Base-by-base conservation (phyloP, 352 stramenopile species). In the Thalassiosira livingstoniorum region DNA sequence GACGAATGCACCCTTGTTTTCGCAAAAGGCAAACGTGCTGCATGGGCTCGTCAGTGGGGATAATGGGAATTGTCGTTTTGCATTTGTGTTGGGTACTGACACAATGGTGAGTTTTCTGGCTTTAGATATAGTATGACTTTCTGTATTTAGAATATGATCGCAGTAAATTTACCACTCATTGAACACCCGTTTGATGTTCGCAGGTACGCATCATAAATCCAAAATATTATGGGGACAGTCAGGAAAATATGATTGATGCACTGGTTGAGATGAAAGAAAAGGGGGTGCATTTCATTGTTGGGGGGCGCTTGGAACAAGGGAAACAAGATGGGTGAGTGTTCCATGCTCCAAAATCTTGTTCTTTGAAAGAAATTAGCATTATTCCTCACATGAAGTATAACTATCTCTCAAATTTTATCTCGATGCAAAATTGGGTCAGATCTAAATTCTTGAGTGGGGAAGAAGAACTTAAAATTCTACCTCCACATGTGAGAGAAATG, bases 51-150 rank as follows among this genome's bases (percentile, higher is more conserved):
- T 76, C 54, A n/a, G 34, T 57, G 58, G 58, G 11, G 0, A 43
- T 51, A 62, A 27, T 23, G n/a, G 18, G 7, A 39, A 18, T 31
- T 58, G 66, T 60, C 79, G 57, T 39, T 74, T 90, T 66, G 77
- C 67, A 51, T 93, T 94, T 83, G 80, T 92, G 0, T 88, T 94
- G 60, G 90, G 90, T 5, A 90, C 90, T 11, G 90, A 94, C 76
- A 94, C 90, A 0, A 67, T 94, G 64, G 75, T 92, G 21, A n/a
- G n/a, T n/a, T n/a, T n/a, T n/a, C n/a, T n/a, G n/a, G n/a, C n/a
- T n/a, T n/a, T n/a, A n/a, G n/a, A n/a, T n/a, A n/a, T n/a, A n/a
- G n/a, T n/a, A n/a, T n/a, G n/a, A n/a, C n/a, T n/a, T n/a, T n/a
- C n/a, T n/a, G n/a, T n/a, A n/a, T n/a, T n/a, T n/a, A n/a, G n/a